Conservation (phyloP, 805 yeast species). For the Zygoascus biomembranicola region DNA sequence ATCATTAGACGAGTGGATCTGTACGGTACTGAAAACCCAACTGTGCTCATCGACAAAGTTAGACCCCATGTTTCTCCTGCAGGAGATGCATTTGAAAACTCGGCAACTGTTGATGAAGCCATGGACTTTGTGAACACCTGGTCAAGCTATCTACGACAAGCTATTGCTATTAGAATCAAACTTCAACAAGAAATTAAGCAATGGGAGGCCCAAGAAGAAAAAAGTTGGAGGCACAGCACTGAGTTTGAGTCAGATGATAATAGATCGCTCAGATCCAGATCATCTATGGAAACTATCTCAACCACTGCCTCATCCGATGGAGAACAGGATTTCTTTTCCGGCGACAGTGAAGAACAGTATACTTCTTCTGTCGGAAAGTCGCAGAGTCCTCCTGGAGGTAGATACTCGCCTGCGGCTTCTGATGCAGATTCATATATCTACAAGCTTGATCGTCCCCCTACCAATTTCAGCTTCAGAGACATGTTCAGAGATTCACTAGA, state of each 20-base stretch:
- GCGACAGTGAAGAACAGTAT: not conserved
- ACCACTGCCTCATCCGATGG: not conserved
- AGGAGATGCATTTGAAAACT: conserved; percentile 4
- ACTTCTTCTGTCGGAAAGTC: not conserved
- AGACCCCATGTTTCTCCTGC: not conserved
- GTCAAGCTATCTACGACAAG: conserved; percentile 25
- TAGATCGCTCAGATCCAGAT: not conserved
- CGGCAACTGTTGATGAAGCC: conserved; percentile 21
- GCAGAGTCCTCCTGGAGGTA: not conserved
- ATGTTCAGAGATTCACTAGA: conserved; percentile 1
- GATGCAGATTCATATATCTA: not conserved
- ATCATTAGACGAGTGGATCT: conserved; percentile 10
- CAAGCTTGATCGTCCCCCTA: not conserved
- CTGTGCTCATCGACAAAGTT: not conserved
- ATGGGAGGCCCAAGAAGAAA: conserved; percentile 17
- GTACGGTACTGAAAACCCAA: conserved; percentile 5
- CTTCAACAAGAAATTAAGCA: conserved; percentile 19
- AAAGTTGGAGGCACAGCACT: conserved; percentile 5
- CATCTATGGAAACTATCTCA: not conserved
- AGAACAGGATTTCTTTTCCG: not conserved
- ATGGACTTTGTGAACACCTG: conserved; percentile 26
- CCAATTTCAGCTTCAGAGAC: conserved; percentile 2
- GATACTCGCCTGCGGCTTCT: not conserved
- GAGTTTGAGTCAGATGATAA: not conserved
- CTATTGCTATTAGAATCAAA: conserved; percentile 26